These are phyloP conservation scores for Ophiosphaerella herpotricha DNA, from an alignment of 2,329 filamentous ascomycete species.

Conservation along the genomic window DNA sequence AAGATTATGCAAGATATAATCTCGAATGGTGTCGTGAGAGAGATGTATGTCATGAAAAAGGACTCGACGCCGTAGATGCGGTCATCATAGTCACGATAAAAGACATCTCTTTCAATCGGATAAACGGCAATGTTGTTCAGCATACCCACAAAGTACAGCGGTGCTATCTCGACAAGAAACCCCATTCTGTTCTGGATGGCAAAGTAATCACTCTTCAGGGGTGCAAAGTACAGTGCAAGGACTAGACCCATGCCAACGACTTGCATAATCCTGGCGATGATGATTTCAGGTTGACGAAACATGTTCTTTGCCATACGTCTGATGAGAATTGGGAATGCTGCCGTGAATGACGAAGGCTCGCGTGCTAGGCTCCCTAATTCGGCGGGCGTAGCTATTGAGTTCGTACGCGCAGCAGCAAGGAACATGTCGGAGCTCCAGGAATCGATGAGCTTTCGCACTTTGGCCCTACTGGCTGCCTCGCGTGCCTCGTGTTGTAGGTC, in stretches of 20 bases:
- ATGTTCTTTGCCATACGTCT: slow-evolving; percentile 69
- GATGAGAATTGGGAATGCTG: slow-evolving; percentile 70
- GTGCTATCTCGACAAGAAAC: slow-evolving; percentile 72
- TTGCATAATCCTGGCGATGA: slow-evolving; percentile 45
- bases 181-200: slow-evolving; percentile 75
- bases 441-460: slow-evolving; percentile 65
- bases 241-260: slow-evolving; percentile 45
- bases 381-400: slow-evolving; percentile 66
- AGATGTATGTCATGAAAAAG: slow-evolving; percentile 72
- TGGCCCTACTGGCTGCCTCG: slow-evolving; percentile 66
- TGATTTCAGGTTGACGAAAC: slow-evolving; percentile 44
- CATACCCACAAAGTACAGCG: slow-evolving; percentile 77
- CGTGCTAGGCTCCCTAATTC: slow-evolving; percentile 72
- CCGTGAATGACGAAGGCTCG: slow-evolving; percentile 63
- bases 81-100: slow-evolving; percentile 77
- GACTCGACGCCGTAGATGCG: slow-evolving; percentile 72
- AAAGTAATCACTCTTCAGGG: slow-evolving; percentile 69
- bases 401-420: slow-evolving; percentile 22
- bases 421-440: slow-evolving; percentile 56
- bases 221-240: slow-evolving; percentile 64
- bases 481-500: slow-evolving; percentile 69
- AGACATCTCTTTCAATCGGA: slow-evolving; percentile 72
- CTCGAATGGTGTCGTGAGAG: slow-evolving; percentile 74
- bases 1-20: slow-evolving; percentile 68
- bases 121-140: slow-evolving; percentile 78